Percentiles rank a stretch among this genome's conserved stretches.
Evolutionary conservation across 352 stramenopile genomes (phyloP).

Genomic region (Phytophthora constricta): DNA sequence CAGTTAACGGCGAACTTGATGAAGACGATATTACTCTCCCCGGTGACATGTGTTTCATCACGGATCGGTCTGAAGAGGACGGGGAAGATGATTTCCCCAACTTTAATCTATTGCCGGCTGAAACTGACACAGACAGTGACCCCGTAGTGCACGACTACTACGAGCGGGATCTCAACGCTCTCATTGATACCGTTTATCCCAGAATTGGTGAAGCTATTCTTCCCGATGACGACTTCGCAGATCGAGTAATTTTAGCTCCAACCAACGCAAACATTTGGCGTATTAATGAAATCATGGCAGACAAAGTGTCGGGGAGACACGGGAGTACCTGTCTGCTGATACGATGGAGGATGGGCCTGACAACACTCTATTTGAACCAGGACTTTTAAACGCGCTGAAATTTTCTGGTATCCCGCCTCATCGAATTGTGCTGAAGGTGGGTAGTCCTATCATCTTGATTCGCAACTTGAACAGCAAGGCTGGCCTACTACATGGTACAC

Average conservation of each 20-base stretch:
- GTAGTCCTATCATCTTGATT: conserved; percentile 19
- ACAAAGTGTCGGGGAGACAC: not conserved
- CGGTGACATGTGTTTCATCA: too few species aligned
- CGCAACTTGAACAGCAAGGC: conserved; percentile 17
- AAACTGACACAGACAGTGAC: not conserved
- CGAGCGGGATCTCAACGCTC: not conserved
- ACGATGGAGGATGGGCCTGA: conserved; percentile 4
- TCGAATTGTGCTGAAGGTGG: conserved; percentile 6
- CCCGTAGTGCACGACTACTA: not conserved
- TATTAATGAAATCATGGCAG: conserved; percentile 17
- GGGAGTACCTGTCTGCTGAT: conserved; percentile 19
- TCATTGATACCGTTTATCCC: not conserved
- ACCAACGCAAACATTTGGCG: conserved; percentile 17
- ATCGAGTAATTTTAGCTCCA: conserved; percentile 17
- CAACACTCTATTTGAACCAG: not conserved
- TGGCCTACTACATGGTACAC: conserved; percentile 18
- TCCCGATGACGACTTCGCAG: conserved; percentile 18
- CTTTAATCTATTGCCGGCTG: too few species aligned
- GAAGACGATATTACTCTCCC: too few species aligned
- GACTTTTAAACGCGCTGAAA: not conserved
- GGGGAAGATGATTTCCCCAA: too few species aligned
- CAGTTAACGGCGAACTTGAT: too few species aligned
- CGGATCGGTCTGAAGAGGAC: not conserved
- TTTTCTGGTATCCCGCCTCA: not conserved
- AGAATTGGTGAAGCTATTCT: not conserved